phyloP scores from a whole-genome alignment of 306 rosid genomes.

The Glycyrrhiza uralensis region DNA sequence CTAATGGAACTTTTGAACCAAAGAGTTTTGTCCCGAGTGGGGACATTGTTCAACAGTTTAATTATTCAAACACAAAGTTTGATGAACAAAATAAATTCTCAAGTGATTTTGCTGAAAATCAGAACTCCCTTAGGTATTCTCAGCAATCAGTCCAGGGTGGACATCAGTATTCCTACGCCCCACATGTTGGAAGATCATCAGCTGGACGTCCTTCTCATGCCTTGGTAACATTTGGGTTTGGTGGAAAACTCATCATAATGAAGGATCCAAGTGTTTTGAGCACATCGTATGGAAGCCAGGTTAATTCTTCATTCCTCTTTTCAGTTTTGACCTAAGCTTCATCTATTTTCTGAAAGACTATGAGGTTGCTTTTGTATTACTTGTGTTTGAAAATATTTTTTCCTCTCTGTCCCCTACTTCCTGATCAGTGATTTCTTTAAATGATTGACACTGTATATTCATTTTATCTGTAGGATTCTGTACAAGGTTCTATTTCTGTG shows the following conservation, averaged over 20 bases:
- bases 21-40: conserved; percentile 42
- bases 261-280: conserved; percentile 51
- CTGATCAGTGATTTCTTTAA: conserved; percentile 17
- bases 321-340: conserved; percentile 22
- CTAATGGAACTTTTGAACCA: conserved; percentile 48
- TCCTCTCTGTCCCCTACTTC: not conserved
- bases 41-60: conserved; percentile 47
- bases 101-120: conserved; percentile 47
- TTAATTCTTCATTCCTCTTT: conserved; percentile 39
- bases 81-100: conserved; percentile 45
- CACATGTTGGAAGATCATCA: conserved; percentile 62
- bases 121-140: conserved; percentile 39
- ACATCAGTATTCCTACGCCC: conserved; percentile 54
- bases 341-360: conserved; percentile 6
- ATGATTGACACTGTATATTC: conserved; percentile 36
- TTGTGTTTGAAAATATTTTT: not conserved
- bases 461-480: conserved; percentile 56
- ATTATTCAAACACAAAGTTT: conserved; percentile 39
- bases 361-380: not conserved
- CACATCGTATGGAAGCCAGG: conserved; percentile 70
- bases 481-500: conserved; percentile 64
- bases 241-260: conserved; percentile 90
- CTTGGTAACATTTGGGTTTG: conserved; percentile 83
- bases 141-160: conserved; percentile 56
- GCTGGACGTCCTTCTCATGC: conserved; percentile 94